These are phyloP conservation scores for Pythium coloratum DNA, from an alignment of 352 stramenopile genomes.

Conservation along the genomic window DNA sequence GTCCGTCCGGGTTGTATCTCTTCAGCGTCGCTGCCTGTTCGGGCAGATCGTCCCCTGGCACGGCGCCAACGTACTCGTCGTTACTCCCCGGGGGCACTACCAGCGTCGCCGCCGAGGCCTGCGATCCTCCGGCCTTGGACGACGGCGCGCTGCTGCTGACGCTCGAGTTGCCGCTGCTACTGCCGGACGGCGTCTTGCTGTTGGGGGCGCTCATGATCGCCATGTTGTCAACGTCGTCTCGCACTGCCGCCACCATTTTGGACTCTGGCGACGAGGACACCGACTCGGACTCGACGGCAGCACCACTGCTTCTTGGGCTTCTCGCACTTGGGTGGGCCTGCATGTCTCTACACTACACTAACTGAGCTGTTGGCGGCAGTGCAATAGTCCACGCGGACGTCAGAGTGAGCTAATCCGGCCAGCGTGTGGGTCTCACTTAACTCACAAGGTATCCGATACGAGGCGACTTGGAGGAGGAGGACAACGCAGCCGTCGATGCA, in stretches of 20 bases:
- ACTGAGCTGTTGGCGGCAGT: no score
- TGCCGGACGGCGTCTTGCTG: conserved; percentile 1
- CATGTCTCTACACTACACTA: neutral
- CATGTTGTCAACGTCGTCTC: neutral
- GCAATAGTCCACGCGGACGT: neutral
- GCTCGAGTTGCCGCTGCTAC: conserved; percentile 1
- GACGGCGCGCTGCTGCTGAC: conserved; percentile 1
- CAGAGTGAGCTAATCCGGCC: conserved; percentile 4
- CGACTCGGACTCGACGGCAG: no score
- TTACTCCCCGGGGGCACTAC: neutral
- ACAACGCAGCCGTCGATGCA: neutral
- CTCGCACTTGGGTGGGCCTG: neutral
- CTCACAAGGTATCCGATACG: neutral
- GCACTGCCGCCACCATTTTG: conserved; percentile 1
- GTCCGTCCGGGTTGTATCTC: conserved; percentile 17
- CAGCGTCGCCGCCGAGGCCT: neutral
- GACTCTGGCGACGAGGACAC: neutral
- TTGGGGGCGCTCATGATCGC: neutral
- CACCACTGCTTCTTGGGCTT: neutral
- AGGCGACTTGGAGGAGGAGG: no score
- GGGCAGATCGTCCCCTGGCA: conserved; percentile 5
- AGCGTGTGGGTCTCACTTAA: neutral
- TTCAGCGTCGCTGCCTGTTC: conserved; percentile 18
- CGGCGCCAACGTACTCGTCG: neutral
- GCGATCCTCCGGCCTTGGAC: neutral